Percentiles rank a stretch among this genome's conserved stretches.
Conservation (phyloP, 2,329 filamentous ascomycete species). For the Hymenoscyphus infarciens region DNA sequence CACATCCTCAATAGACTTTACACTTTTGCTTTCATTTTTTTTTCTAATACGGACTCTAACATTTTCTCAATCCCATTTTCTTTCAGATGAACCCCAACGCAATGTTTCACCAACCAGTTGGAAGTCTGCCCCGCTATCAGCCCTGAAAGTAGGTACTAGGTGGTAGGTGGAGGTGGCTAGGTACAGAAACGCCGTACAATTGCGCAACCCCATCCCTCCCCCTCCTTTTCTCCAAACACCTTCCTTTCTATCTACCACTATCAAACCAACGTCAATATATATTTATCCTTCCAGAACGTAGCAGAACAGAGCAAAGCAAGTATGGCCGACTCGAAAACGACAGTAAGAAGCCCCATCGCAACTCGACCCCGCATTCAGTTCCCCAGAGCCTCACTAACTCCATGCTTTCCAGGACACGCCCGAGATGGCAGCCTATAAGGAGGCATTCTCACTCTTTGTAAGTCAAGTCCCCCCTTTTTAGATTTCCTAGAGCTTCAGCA, state of each 20-base stretch:
- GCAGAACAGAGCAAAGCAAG: not conserved
- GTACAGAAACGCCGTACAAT: not conserved
- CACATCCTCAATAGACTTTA: too few species aligned
- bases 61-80: not conserved
- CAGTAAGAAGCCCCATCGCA: not conserved
- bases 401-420: not conserved
- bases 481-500: not conserved
- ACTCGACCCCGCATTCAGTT: not conserved
- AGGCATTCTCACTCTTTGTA: constrained; percentile 21
- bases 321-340: not conserved
- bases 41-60: not conserved
- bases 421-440: constrained; percentile 18
- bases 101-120: not conserved
- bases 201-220: not conserved
- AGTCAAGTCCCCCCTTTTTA: constrained; percentile 6
- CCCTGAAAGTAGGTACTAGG: constrained; percentile 4
- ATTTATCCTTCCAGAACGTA: too few species aligned
- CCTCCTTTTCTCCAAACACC: not conserved
- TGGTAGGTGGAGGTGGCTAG: too few species aligned
- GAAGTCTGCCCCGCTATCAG: not conserved
- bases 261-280: not conserved
- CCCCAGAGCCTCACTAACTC: not conserved
- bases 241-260: not conserved
- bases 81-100: not conserved
- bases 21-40: not conserved